Conservation (phyloP, 148 eudicot genomes). For the Gaultheria prostrata region DNA sequence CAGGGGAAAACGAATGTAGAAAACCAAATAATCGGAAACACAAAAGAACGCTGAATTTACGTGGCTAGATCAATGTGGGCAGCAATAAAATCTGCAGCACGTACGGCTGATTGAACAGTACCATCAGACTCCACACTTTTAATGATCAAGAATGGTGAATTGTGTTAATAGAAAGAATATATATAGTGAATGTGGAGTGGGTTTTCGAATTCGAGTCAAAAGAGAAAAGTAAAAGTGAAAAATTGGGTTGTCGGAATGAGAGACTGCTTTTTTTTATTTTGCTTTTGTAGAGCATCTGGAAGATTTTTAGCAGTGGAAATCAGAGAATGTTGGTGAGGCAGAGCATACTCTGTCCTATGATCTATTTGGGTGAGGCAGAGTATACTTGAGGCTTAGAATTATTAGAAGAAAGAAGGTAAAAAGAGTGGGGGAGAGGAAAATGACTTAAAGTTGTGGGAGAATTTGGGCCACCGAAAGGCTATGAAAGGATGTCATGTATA, state of each 20-base stretch:
- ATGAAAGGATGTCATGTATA: constrained; percentile 9
- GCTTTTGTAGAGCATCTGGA: constrained; percentile 25
- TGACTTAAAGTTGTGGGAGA: constrained; percentile 13
- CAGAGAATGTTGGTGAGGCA: constrained; percentile 10
- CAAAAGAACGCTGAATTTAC: not conserved
- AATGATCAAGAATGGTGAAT: not conserved
- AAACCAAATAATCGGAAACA: not conserved
- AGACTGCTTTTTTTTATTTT: constrained; percentile 18
- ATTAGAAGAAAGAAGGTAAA: not conserved
- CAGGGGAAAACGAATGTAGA: not conserved
- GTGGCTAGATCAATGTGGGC: not conserved
- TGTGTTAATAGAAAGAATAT: not conserved
- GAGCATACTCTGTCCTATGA: not conserved
- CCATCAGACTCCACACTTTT: not conserved
- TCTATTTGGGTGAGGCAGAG: constrained; percentile 20
- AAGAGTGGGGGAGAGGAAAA: not conserved
- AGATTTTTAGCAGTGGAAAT: constrained; percentile 5
- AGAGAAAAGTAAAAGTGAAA: constrained; percentile 20
- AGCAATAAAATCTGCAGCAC: not conserved
- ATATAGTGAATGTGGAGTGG: not conserved
- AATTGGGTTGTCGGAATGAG: constrained; percentile 15
- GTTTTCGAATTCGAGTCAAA: constrained; percentile 27
- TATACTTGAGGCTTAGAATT: constrained; percentile 7
- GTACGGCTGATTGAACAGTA: not conserved
- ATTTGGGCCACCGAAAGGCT: constrained; percentile 42